Base-by-base conservation (phyloP, 2,329 filamentous ascomycete species). In the Microcyclospora pomicola region DNA sequence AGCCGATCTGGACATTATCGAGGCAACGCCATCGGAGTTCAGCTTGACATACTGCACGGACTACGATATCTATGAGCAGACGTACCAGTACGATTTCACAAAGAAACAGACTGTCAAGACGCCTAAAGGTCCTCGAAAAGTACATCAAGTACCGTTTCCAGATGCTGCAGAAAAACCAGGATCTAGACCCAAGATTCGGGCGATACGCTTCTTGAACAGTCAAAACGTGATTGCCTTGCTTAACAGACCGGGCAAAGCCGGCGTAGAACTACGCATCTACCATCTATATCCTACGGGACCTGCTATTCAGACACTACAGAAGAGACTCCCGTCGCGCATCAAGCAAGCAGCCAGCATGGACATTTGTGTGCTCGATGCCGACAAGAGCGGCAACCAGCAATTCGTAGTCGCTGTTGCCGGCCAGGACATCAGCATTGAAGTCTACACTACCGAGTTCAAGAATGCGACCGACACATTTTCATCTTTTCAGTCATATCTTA, bases 321-420 rank as follows among this genome's bases (percentile, higher is more conserved):
- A 72, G 47, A 71, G 67, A 38, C 69, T 94, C 27, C 76, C 82
- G 12, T 72, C 68, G 38, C 69, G 69, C 38, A 73, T 91, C 44
- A 79, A 78, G 40, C 79, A 82, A 39, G 82, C 82, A 3, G 81
- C 83, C 0, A 80, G 81, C 9, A 68, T 96, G 36, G 82, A 91
- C 36, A 75, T 88, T 35, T 76, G 76, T 42, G 75, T 79, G 41
- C 69, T 95, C 5, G 63, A 72, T 9, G 61, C 70, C 0, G 65
- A 71, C 13, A 61, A 69, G 1, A 64, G 75, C 36, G 73, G 72
- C 37, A 76, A 81, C 42, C 73, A 78, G 34, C 85, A 95, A 60
- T 81, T 85, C 46, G 73, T 81, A 34, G 70, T 94, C 47, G 87
- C 86, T 6, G 75, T 92, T 11, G 82, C 82, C 2, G 80, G 80